A percentile compares a stretch with the other conserved stretches of the same genome.
phyloP scores from a whole-genome alignment of 108 stramenopile species.

The Cylindrotheca closterium region DNA sequence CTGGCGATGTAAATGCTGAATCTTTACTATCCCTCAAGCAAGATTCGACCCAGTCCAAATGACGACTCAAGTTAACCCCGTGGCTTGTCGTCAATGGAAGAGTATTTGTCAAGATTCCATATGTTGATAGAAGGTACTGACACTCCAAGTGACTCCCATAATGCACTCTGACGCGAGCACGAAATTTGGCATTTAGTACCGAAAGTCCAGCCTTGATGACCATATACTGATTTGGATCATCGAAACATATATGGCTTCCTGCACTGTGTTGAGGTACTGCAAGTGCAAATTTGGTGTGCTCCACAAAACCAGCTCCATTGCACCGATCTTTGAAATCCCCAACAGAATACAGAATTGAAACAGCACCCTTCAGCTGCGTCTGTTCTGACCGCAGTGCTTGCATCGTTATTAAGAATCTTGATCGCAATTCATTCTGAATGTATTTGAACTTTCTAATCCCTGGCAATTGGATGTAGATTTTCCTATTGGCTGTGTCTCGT shows the following conservation, averaged over 20 bases:
- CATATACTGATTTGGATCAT: not conserved
- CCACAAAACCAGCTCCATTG: not conserved
- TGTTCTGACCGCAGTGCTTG: not conserved
- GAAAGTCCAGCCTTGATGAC: not conserved
- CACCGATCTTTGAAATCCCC: not conserved
- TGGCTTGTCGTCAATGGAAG: constrained; percentile 19
- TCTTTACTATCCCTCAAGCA: not conserved
- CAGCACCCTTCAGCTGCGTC: not conserved
- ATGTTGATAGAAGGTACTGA: constrained; percentile 22
- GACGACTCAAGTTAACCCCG: not conserved
- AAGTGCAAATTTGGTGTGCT: not conserved
- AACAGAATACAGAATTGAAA: not conserved
- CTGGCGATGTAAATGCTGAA: not conserved
- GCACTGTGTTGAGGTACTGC: no score
- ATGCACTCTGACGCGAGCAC: not conserved
- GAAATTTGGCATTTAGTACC: not conserved
- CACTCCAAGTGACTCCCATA: constrained; percentile 21
- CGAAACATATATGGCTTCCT: not conserved
- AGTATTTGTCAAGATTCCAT: constrained; percentile 16
- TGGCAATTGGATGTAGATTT: constrained; percentile 4
- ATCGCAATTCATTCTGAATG: not conserved
- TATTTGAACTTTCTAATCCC: constrained; percentile 14
- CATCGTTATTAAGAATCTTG: not conserved
- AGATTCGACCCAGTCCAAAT: not conserved
- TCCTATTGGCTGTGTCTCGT: constrained; percentile 16